phyloP scores from a whole-genome alignment of 352 stramenopile species.

The Phytophthora ramorum region DNA sequence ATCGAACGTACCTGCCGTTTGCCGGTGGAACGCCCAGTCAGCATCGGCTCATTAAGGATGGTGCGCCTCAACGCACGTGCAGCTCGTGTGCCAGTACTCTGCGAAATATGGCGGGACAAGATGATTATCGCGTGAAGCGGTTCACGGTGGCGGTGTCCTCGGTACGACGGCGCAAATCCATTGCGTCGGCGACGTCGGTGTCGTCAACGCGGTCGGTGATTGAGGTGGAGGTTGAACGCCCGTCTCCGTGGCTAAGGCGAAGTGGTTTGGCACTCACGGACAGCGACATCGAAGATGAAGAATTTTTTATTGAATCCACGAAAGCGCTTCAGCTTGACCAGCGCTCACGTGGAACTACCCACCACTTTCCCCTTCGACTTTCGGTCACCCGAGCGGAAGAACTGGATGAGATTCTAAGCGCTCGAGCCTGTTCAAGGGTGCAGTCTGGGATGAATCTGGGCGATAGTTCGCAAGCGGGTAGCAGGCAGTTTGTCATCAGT shows the following conservation, averaged over 20 bases:
- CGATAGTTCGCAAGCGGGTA: slow-evolving; percentile 3
- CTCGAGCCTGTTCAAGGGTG: slow-evolving; percentile 42
- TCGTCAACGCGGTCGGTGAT: slow-evolving; percentile 15
- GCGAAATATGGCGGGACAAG: slow-evolving; percentile 64
- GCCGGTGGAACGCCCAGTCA: slow-evolving; percentile 49
- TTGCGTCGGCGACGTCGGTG: slow-evolving; percentile 12
- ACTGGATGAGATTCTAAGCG: slow-evolving; percentile 62
- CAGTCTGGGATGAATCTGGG: slow-evolving; percentile 9
- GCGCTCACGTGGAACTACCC: slow-evolving; percentile 18
- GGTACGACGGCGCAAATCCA: slow-evolving; percentile 14
- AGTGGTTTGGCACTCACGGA: slow-evolving; percentile 29
- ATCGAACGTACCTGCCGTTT: slow-evolving; percentile 76
- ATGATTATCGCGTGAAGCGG: slow-evolving; percentile 62
- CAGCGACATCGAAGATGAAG: slow-evolving; percentile 37
- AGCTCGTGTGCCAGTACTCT: slow-evolving; percentile 69
- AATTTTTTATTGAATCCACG: slow-evolving; percentile 34
- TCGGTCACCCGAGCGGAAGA: slow-evolving; percentile 50
- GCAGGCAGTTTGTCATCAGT: slow-evolving; percentile 61
- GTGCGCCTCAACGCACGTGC: slow-evolving; percentile 75
- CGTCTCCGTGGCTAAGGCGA: slow-evolving; percentile 38
- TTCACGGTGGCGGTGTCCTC: slow-evolving; percentile 48
- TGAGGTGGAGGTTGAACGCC: slow-evolving; percentile 42
- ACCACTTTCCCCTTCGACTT: slow-evolving; percentile 35
- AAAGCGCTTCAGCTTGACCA: slow-evolving; percentile 35
- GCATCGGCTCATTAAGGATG: slow-evolving; percentile 75